Evolutionary conservation across 2,329 filamentous ascomycete species (phyloP).

Genomic region (Botrytis fragariae): DNA sequence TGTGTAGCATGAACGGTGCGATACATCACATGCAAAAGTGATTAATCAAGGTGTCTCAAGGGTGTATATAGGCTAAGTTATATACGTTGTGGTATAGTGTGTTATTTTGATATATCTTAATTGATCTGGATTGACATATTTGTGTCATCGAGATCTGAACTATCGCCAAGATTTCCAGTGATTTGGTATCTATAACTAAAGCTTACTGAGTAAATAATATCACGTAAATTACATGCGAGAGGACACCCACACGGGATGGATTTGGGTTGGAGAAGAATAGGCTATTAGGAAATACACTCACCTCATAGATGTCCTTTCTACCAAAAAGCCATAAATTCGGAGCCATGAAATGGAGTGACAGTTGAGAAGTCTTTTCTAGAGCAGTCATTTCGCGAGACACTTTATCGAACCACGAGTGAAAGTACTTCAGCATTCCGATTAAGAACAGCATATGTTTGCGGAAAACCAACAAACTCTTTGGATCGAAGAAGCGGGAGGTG

Average conservation of each 20-base stretch:
- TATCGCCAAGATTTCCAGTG: not conserved
- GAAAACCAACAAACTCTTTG: not conserved
- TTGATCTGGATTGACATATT: not conserved
- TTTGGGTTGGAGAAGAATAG: not conserved
- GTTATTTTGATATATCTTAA: not conserved
- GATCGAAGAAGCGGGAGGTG: not conserved
- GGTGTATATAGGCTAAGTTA: too few relatives aligned
- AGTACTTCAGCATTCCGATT: not conserved
- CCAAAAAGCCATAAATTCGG: not conserved
- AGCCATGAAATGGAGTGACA: not conserved
- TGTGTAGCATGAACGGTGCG: not conserved
- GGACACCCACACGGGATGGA: not conserved
- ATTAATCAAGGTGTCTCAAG: too few relatives aligned
- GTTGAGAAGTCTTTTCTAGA: not conserved
- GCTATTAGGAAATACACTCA: not conserved
- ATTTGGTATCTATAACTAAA: not conserved
- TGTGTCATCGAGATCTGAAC: not conserved
- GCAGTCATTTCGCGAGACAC: not conserved
- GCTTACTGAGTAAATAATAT: not conserved
- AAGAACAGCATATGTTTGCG: not conserved
- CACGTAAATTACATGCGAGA: not conserved
- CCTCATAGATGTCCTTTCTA: not conserved
- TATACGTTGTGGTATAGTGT: not conserved
- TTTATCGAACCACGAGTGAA: not conserved
- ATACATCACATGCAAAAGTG: not conserved